Conservation (phyloP, 176 grass and related monocot genomes). For the Musa beccarii region DNA sequence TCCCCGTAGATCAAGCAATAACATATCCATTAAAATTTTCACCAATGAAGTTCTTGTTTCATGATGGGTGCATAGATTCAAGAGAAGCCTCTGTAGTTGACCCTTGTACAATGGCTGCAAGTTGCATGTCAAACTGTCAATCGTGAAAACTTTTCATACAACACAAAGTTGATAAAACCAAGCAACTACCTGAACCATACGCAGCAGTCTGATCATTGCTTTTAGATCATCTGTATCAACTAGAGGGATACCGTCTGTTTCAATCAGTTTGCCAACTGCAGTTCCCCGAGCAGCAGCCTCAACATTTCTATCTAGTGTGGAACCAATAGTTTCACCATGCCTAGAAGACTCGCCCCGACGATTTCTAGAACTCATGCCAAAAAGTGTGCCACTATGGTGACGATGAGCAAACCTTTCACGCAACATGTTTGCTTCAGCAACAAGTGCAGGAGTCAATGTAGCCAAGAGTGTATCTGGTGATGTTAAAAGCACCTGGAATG, state of each 20-base stretch:
- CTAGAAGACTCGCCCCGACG: conserved; percentile 79
- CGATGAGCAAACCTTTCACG: conserved; percentile 98
- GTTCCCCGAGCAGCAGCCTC: conserved; percentile 52
- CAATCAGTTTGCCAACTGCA: conserved; percentile 56
- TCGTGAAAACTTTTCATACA: not conserved
- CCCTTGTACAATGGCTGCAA: conserved; percentile 91
- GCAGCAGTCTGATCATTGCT: conserved; percentile 78
- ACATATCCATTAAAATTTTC: conserved; percentile 86
- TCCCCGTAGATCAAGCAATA: conserved; percentile 88
- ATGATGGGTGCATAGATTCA: conserved; percentile 85
- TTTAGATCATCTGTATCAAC: conserved; percentile 76
- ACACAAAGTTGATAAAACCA: not conserved
- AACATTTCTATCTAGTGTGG: conserved; percentile 42
- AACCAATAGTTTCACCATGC: conserved; percentile 34
- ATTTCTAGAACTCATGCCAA: conserved; percentile 80
- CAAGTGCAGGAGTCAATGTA: conserved; percentile 84
- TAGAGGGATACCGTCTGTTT: conserved; percentile 79
- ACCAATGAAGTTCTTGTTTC: conserved; percentile 82
- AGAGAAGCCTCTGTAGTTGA: conserved; percentile 83
- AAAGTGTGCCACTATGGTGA: conserved; percentile 61
- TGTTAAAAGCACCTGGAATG: conserved; percentile 88
- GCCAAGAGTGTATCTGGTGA: conserved; percentile 91
- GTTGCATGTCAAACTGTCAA: not conserved
- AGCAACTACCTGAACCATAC: conserved; percentile 78
- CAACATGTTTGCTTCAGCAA: conserved; percentile 98